Base-by-base conservation (phyloP, 1,284 basidiomycete species). In the Fomitopsis palustris region DNA sequence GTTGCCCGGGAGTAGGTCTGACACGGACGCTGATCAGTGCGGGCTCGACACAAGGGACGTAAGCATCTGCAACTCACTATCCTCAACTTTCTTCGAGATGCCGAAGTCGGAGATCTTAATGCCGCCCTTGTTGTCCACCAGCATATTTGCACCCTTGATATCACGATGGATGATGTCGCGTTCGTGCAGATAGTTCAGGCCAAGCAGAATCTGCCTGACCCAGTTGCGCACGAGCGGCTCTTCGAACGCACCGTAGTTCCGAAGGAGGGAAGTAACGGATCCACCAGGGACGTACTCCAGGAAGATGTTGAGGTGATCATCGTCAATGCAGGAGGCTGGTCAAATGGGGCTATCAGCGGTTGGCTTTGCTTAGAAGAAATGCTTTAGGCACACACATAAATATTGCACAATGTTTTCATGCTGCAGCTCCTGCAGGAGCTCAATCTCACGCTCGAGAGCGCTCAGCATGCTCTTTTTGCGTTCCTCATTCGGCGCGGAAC, bases 101-200 rank as follows among this genome's bases (percentile, higher is more conserved):
- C 97, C 97, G 69, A 99, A 99, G 75, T 99, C 97, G 4, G 93
- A 96, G 49, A 99, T 98, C 77, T 99, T 99, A 79, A 98, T 91
- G 10, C 95, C 95, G 8, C 96, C 95, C 75, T 97, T 98, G 79
- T 98, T 98, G 74, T 99, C 96, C 12, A 98, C 96, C 57, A 99
- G 84, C 60, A 99, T 97, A 72, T 99, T 98, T 43, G 93, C 96
- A 25, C 96, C 96, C 70, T 98, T 99, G 78, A 99, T 98, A 70
- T 99, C 96, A 27, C 96, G 92, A 74, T 99, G 96, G 59, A 99
- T 95, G 72, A 99, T 98, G 66, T 93, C 95, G 9, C 91, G 85
- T 65, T 92, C 90, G 70, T 99, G 97, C 9, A 99, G 82, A 69
- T 98, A 99, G 65, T 88, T 85, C 45, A 99, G 81, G 4, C 97